These are phyloP conservation scores for Nemania sp. DNA, from an alignment of 2,329 filamentous ascomycete genomes.

Conservation along the genomic window DNA sequence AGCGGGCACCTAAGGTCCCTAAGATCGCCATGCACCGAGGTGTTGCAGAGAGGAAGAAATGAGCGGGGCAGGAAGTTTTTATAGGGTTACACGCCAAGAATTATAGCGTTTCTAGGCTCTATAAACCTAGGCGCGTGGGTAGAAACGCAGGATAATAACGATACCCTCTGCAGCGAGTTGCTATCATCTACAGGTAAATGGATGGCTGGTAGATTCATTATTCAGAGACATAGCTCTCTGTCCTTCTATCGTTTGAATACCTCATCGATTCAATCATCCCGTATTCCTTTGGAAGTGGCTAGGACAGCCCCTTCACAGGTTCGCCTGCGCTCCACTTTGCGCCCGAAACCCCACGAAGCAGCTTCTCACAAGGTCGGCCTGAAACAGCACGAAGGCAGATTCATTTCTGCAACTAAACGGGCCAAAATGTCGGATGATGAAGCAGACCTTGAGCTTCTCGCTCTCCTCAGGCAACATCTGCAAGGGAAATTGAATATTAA, in stretches of 20 bases:
- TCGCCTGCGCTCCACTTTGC: constrained; percentile 10
- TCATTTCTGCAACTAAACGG: background rate
- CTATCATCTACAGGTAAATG: no score
- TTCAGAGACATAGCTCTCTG: background rate
- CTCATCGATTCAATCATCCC: background rate
- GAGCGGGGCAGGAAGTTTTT: no score
- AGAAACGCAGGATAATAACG: no score
- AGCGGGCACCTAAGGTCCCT: no score
- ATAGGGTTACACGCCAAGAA: no score
- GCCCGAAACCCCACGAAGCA: constrained; percentile 8
- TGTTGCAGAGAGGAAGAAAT: no score
- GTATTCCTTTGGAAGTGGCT: background rate
- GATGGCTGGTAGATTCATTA: no score
- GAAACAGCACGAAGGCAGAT: background rate
- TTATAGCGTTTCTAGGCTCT: no score
- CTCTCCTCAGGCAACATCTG: constrained; percentile 80
- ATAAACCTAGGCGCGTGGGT: no score
- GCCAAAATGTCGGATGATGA: constrained; percentile 83
- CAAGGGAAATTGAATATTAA: constrained; percentile 59
- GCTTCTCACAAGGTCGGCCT: constrained; percentile 7
- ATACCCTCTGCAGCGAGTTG: no score
- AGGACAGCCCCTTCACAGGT: background rate
- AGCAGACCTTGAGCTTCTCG: constrained; percentile 83
- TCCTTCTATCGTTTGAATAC: background rate
- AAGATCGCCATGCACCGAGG: no score